A percentile compares a stretch with the other conserved stretches of the same genome.
phyloP scores from a whole-genome alignment of 139 green algal species.

The Tetraselmis striata region DNA sequence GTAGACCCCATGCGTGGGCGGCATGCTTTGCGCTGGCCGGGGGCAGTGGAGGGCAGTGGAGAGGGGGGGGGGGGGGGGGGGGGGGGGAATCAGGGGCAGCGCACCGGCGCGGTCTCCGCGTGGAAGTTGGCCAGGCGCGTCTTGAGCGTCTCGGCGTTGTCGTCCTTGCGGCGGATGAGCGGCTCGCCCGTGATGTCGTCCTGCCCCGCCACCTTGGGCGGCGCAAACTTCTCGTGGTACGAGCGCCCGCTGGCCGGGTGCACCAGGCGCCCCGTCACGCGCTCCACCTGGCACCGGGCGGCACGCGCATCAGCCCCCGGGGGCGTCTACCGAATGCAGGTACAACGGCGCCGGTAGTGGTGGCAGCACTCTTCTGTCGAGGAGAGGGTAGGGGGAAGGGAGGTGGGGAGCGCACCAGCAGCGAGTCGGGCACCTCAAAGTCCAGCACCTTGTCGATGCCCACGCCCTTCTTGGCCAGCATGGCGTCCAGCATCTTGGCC shows the following conservation, averaged over 20 bases:
- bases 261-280: slow-evolving; percentile 83
- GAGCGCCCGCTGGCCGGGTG: slow-evolving; percentile 83
- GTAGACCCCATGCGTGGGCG: too few species aligned
- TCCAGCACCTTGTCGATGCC: slow-evolving; percentile 89
- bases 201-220: slow-evolving; percentile 66
- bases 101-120: slow-evolving; percentile 78
- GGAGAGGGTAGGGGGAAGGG: too few species aligned
- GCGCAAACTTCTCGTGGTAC: slow-evolving; percentile 95
- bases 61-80: not conserved
- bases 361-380: too few species aligned
- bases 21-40: too few species aligned
- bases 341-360: too few species aligned
- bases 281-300: slow-evolving; percentile 66
- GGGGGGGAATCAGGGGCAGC: too few species aligned
- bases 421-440: slow-evolving; percentile 84
- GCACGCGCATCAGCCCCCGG: too few species aligned
- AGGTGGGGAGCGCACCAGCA: too few species aligned
- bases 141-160: slow-evolving; percentile 96
- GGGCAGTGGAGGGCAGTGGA: not conserved
- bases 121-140: slow-evolving; percentile 84
- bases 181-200: slow-evolving; percentile 89
- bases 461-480: slow-evolving; percentile 70
- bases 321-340: too few species aligned
- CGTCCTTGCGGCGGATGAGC: slow-evolving; percentile 92
- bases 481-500: slow-evolving; percentile 89